Percentiles rank a stretch among this genome's conserved stretches.
phyloP scores from a whole-genome alignment of 169 alveolate species.

The Plasmodium reichenowi region DNA sequence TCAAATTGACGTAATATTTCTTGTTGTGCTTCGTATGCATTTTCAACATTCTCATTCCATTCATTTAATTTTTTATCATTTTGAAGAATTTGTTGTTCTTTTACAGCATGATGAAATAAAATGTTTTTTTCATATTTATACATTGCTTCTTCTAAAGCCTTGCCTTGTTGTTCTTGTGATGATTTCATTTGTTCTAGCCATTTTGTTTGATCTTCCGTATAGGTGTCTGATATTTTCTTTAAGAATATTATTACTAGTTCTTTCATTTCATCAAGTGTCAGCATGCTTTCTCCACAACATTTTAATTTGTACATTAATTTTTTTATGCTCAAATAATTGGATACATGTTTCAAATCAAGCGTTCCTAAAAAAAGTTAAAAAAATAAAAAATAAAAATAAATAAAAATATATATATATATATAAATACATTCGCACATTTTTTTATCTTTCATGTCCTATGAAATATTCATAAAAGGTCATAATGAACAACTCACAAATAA shows the following conservation, averaged over 20 bases:
- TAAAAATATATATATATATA: background rate
- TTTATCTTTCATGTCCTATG: background rate
- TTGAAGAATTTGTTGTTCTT: slow-evolving; percentile 60
- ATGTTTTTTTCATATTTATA: slow-evolving; percentile 53
- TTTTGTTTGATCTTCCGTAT: slow-evolving; percentile 62
- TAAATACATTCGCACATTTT: background rate
- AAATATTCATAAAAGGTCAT: no score
- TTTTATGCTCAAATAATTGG: slow-evolving; percentile 77
- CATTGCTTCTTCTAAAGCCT: slow-evolving; percentile 75
- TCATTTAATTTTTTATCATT: slow-evolving; percentile 50
- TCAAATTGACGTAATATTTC: slow-evolving; percentile 74
- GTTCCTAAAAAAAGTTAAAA: slow-evolving; percentile 78
- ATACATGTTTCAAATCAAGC: slow-evolving; percentile 80
- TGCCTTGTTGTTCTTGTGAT: slow-evolving; percentile 74
- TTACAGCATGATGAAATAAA: slow-evolving; percentile 53
- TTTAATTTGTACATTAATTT: slow-evolving; percentile 78
- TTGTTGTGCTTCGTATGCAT: slow-evolving; percentile 70
- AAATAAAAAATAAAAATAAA: background rate
- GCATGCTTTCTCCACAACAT: slow-evolving; percentile 80
- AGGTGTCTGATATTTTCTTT: slow-evolving; percentile 85
- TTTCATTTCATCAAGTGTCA: slow-evolving; percentile 85
- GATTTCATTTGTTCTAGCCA: slow-evolving; percentile 56
- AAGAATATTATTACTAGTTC: slow-evolving; percentile 87
- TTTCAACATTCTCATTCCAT: slow-evolving; percentile 49
- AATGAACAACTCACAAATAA: no score